Percentiles rank a stretch among this genome's conserved stretches.
Evolutionary conservation across 75 land plant genomes (phyloP).

Genomic region (Pinus albicaulis): DNA sequence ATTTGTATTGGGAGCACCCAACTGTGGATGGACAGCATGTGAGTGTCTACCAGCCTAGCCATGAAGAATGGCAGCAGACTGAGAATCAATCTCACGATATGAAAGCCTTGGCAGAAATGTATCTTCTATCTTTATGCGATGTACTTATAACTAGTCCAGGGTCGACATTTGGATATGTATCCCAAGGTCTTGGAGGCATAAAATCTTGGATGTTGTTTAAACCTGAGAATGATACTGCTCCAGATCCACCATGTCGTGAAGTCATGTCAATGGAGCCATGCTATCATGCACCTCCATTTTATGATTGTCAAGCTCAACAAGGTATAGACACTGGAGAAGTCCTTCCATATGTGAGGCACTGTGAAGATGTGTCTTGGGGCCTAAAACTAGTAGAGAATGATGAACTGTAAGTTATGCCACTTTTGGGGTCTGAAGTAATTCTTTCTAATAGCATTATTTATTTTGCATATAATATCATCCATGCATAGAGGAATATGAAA

Average conservation of each 20-base stretch:
- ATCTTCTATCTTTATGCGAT: constrained; percentile 71
- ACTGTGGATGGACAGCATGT: constrained; percentile 51
- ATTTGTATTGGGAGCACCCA: constrained; percentile 57
- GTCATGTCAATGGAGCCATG: constrained; percentile 86
- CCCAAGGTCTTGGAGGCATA: constrained; percentile 81
- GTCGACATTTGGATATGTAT: constrained; percentile 96
- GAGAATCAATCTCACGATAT: constrained; percentile 50
- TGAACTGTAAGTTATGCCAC: neutral
- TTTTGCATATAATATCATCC: no score
- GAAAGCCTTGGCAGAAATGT: constrained; percentile 93
- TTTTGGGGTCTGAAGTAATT: no score
- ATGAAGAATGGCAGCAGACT: constrained; percentile 63
- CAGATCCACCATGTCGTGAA: constrained; percentile 58
- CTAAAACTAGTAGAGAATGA: constrained; percentile 45
- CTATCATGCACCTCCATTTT: constrained; percentile 74
- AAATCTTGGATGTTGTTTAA: constrained; percentile 69
- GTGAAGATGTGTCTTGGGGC: constrained; percentile 80
- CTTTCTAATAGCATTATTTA: no score
- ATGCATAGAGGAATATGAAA: no score
- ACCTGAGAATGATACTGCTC: constrained; percentile 36
- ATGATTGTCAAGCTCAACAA: constrained; percentile 47
- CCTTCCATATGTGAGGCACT: constrained; percentile 60
- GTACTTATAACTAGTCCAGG: constrained; percentile 64
- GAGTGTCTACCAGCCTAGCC: constrained; percentile 68
- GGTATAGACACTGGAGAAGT: constrained; percentile 50